Percentiles rank a stretch among this genome's conserved stretches.
Conservation (phyloP, 78 protist species). For the Monosiga brevicollis region DNA sequence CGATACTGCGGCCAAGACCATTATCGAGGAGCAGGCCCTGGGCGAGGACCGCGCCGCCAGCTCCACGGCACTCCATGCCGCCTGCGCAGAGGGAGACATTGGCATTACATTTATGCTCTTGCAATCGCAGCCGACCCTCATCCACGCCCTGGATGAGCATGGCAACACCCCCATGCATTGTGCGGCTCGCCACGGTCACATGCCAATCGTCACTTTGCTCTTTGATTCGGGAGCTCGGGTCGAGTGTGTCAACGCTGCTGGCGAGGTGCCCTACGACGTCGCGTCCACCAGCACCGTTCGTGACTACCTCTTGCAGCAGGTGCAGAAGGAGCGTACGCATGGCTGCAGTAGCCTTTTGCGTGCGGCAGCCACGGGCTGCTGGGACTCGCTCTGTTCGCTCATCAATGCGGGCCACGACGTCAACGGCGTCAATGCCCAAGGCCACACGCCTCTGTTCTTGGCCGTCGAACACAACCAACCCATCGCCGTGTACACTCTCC, state of each 20-base stretch:
- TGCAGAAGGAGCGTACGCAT: too few relatives aligned
- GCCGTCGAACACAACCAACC: background rate
- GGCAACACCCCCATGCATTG: background rate
- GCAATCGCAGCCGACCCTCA: background rate
- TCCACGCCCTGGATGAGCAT: background rate
- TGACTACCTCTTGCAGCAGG: too few relatives aligned
- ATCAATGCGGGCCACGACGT: background rate
- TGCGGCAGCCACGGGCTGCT: background rate
- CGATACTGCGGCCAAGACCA: background rate
- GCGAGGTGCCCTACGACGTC: too few relatives aligned
- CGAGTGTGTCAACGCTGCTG: too few relatives aligned
- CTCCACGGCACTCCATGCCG: background rate
- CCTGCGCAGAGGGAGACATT: background rate
- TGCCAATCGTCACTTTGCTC: background rate
- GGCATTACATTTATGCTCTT: background rate
- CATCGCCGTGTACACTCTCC: background rate
- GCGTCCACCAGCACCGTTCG: too few relatives aligned
- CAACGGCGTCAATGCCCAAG: background rate
- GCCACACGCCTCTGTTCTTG: background rate
- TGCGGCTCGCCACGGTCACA: background rate
- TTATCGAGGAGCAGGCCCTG: background rate
- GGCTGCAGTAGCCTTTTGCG: too few relatives aligned
- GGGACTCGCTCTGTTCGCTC: background rate
- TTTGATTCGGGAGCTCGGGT: background rate
- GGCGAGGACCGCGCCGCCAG: background rate